Evolutionary conservation across 306 rosid species (phyloP).

Genomic region (Geum urbanum): DNA sequence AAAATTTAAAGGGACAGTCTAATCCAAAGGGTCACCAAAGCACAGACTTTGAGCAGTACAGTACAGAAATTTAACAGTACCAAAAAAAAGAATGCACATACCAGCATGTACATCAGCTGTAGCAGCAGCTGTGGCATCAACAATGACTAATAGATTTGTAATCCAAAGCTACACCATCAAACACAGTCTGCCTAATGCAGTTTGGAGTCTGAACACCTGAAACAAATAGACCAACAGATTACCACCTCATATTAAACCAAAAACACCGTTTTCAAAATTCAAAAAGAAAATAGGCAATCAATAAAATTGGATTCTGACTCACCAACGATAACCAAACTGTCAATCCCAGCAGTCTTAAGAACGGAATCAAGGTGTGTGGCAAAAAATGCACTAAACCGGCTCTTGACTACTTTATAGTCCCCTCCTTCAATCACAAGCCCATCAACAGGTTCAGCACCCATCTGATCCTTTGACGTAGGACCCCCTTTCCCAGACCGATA

Average conservation of each 20-base stretch:
- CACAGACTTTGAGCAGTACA: background rate
- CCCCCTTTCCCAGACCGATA: conserved; percentile 45
- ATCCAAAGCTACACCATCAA: conserved; percentile 81
- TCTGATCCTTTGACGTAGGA: conserved; percentile 53
- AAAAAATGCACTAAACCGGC: conserved; percentile 89
- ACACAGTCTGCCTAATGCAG: conserved; percentile 88
- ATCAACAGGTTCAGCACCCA: conserved; percentile 72
- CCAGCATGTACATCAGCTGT: conserved; percentile 66
- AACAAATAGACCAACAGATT: conserved; percentile 14
- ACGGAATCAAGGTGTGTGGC: conserved; percentile 69
- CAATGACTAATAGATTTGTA: conserved; percentile 58
- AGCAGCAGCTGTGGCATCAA: conserved; percentile 93
- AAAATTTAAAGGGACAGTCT: background rate
- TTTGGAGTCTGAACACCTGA: conserved; percentile 95
- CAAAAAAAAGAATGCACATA: conserved; percentile 30
- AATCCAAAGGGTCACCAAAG: too few relatives aligned
- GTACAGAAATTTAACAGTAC: conserved; percentile 8
- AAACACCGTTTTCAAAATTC: background rate
- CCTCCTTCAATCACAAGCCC: conserved; percentile 75
- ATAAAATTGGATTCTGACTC: conserved; percentile 19
- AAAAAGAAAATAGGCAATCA: background rate
- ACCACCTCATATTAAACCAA: conserved; percentile 4
- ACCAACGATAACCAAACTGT: conserved; percentile 66
- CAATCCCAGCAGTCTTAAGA: conserved; percentile 61
- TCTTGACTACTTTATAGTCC: conserved; percentile 79